phyloP scores from a whole-genome alignment of 352 stramenopile genomes.

The Phytophthora tubulina region DNA sequence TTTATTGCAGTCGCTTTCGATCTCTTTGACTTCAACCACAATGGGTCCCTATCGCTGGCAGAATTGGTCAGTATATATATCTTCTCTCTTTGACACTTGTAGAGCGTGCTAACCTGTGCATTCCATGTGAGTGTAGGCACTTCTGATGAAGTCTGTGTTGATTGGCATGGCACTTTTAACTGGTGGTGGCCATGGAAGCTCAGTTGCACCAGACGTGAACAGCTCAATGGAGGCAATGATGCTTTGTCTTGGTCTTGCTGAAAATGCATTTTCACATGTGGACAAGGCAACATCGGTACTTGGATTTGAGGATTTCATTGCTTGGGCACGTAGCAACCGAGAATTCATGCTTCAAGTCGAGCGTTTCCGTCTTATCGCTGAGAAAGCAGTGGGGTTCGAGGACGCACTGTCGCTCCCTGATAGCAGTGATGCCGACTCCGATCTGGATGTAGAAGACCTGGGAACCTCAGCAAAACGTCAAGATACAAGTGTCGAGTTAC shows the following conservation, averaged over 20 bases:
- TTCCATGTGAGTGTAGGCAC: constrained; percentile 40
- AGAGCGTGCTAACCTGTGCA: background rate
- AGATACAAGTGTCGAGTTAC: background rate
- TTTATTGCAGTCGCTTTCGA: constrained; percentile 34
- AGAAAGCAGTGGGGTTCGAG: constrained; percentile 73
- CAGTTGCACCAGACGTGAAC: background rate
- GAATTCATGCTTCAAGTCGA: constrained; percentile 90
- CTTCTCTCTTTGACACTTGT: background rate
- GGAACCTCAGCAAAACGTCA: constrained; percentile 3
- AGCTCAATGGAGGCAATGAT: constrained; percentile 50
- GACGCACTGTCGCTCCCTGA: constrained; percentile 71
- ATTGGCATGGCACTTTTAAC: constrained; percentile 76
- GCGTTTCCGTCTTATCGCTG: constrained; percentile 73
- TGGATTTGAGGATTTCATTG: constrained; percentile 83
- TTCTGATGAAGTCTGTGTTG: constrained; percentile 87
- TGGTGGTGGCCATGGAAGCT: constrained; percentile 33
- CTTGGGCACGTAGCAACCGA: constrained; percentile 84
- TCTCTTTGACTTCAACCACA: constrained; percentile 86
- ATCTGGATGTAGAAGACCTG: constrained; percentile 64
- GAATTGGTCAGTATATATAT: constrained; percentile 54
- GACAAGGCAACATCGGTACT: constrained; percentile 61
- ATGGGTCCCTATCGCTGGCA: constrained; percentile 75
- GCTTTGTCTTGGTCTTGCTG: constrained; percentile 58
- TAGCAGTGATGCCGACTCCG: constrained; percentile 79
- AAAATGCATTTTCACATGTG: constrained; percentile 64